Evolutionary conservation across 2,329 filamentous ascomycete species (phyloP).

Genomic region (Epichloe brachyelytri): DNA sequence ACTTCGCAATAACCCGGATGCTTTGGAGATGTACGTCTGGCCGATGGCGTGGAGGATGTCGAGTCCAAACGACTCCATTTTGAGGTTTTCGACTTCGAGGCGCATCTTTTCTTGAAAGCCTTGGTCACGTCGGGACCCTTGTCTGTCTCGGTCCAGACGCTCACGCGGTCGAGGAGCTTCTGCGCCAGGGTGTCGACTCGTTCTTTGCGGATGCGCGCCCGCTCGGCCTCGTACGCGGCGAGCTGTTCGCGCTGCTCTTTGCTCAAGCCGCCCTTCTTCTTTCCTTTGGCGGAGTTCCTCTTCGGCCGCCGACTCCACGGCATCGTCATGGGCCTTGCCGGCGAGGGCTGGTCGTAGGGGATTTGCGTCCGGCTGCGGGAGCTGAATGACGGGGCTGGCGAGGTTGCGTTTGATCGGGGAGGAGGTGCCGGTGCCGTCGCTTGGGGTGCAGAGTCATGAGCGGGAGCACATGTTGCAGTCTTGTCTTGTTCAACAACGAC

Average conservation of each 20-base stretch:
- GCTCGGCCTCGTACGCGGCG: slow-evolving; percentile 76
- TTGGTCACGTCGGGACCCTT: slow-evolving; percentile 71
- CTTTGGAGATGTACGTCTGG: slow-evolving; percentile 79
- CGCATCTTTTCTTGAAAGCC: slow-evolving; percentile 90
- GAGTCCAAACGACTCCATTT: slow-evolving; percentile 97
- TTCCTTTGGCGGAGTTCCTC: slow-evolving; percentile 33
- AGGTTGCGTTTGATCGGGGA: slow-evolving; percentile 22
- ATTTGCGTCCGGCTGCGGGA: slow-evolving; percentile 40
- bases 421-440: slow-evolving; percentile 11
- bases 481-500: slow-evolving; percentile 30
- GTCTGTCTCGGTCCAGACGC: slow-evolving; percentile 95
- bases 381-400: slow-evolving; percentile 29
- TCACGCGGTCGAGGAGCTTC: slow-evolving; percentile 82
- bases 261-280: slow-evolving; percentile 75
- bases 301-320: slow-evolving; percentile 55
- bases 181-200: slow-evolving; percentile 71
- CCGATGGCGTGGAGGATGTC: slow-evolving; percentile 95
- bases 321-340: slow-evolving; percentile 63
- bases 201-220: slow-evolving; percentile 72
- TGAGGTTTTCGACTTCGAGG: slow-evolving; percentile 91
- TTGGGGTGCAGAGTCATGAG: slow-evolving; percentile 10
- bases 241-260: slow-evolving; percentile 93
- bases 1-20: slow-evolving; percentile 74
- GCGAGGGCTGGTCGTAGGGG: slow-evolving; percentile 72
- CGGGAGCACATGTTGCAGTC: slow-evolving; percentile 9